A percentile compares a stretch with the other conserved stretches of the same genome.
These are phyloP conservation scores for Corylus heterophylla DNA, from an alignment of 306 rosid species.

Conservation along the genomic window DNA sequence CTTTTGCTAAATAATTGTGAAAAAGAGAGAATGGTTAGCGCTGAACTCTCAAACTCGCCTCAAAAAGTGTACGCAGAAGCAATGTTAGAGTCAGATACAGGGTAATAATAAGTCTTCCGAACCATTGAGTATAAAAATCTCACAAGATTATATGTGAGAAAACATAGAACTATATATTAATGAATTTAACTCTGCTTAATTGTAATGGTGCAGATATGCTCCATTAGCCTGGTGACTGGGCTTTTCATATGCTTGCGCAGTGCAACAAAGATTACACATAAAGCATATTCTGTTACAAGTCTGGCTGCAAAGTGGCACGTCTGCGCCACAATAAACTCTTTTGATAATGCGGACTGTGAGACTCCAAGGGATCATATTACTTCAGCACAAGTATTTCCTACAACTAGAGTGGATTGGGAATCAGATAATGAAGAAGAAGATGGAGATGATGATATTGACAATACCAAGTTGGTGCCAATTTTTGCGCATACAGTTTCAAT, in stretches of 20 bases:
- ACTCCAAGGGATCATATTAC: slow-evolving; percentile 41
- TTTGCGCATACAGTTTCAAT: slow-evolving; percentile 68
- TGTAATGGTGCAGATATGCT: slow-evolving; percentile 63
- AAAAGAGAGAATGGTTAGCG: too few species aligned
- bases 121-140: neutral
- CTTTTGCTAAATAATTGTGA: too few species aligned
- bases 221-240: slow-evolving; percentile 74
- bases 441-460: slow-evolving; percentile 74
- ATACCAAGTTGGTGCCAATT: slow-evolving; percentile 63
- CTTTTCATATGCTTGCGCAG: slow-evolving; percentile 73
- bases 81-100: too few species aligned
- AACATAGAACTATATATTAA: neutral
- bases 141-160: neutral
- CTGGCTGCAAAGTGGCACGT: slow-evolving; percentile 91
- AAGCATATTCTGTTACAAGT: slow-evolving; percentile 74
- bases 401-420: slow-evolving; percentile 24
- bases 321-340: slow-evolving; percentile 72
- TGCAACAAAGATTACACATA: slow-evolving; percentile 84
- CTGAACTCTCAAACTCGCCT: too few species aligned
- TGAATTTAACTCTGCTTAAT: neutral
- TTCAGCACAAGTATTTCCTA: slow-evolving; percentile 35
- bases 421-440: slow-evolving; percentile 65
- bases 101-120: too few species aligned
- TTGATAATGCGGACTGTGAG: slow-evolving; percentile 59
- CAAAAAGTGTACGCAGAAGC: too few species aligned